These are phyloP conservation scores for Pichia sp. DNA, from an alignment of 1,139 yeast species.

Conservation along the genomic window DNA sequence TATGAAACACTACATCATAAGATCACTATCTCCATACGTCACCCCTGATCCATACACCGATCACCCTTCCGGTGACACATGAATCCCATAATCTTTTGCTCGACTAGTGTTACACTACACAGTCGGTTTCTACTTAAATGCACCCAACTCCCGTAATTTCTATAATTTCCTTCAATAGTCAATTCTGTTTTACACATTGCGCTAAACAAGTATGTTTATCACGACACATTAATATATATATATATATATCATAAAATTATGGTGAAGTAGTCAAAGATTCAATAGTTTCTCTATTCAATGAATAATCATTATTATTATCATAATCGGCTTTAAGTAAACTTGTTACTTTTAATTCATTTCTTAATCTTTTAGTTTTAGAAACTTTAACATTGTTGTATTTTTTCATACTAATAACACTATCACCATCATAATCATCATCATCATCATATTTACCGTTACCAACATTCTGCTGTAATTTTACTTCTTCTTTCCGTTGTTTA, in stretches of 20 bases:
- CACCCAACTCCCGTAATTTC: too few species aligned
- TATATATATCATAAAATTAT: not conserved
- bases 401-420: slow-evolving; percentile 30
- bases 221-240: too few species aligned
- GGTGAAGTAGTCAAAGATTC: slow-evolving; percentile 13
- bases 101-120: too few species aligned
- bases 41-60: too few species aligned
- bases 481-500: slow-evolving; percentile 8
- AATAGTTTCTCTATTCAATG: slow-evolving; percentile 10
- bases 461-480: not conserved
- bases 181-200: too few species aligned
- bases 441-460: slow-evolving; percentile 18
- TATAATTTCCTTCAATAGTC: too few species aligned
- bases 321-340: slow-evolving; percentile 1
- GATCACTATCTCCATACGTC: too few species aligned
- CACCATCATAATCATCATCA: slow-evolving; percentile 25
- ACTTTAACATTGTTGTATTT: slow-evolving; percentile 1
- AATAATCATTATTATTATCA: slow-evolving; percentile 6
- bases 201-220: too few species aligned
- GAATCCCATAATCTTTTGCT: too few species aligned
- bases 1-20: too few species aligned
- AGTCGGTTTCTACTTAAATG: too few species aligned
- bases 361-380: slow-evolving; percentile 5
- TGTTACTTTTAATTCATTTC: slow-evolving; percentile 11
- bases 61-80: too few species aligned